phyloP scores from a whole-genome alignment of 345 rosid species.

The Trapa incisa region DNA sequence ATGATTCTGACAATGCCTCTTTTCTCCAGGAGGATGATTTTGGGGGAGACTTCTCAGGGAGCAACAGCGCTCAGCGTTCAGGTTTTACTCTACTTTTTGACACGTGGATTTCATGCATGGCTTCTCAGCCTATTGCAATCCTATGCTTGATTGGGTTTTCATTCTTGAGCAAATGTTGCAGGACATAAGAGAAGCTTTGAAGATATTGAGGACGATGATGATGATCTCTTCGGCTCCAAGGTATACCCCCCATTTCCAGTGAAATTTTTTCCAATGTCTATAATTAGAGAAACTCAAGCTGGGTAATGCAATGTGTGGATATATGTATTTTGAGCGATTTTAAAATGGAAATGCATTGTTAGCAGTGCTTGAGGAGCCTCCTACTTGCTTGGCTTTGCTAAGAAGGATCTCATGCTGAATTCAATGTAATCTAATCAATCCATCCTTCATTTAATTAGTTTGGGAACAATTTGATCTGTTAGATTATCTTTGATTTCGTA shows the following conservation, averaged over 20 bases:
- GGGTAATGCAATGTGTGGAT: not conserved
- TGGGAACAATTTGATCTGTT: not conserved
- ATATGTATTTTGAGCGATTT: not conserved
- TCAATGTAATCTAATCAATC: not conserved
- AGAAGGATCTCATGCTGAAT: not conserved
- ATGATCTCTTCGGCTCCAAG: slow-evolving; percentile 70
- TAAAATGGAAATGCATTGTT: not conserved
- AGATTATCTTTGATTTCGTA: not conserved
- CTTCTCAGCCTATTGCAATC: not conserved
- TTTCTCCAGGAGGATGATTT: slow-evolving; percentile 68
- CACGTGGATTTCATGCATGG: not conserved
- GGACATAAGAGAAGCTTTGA: slow-evolving; percentile 70
- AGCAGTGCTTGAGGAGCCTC: not conserved
- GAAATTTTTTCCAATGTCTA: not conserved
- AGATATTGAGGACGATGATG: slow-evolving; percentile 88
- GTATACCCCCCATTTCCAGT: slow-evolving; percentile 26
- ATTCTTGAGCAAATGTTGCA: slow-evolving; percentile 6
- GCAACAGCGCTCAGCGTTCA: slow-evolving; percentile 33
- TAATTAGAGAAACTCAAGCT: not conserved
- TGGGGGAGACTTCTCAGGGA: slow-evolving; percentile 61
- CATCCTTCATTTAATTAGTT: not conserved
- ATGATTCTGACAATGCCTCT: not conserved
- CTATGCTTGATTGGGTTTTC: not conserved
- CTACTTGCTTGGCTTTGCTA: not conserved
- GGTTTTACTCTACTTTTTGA: slow-evolving; percentile 19